Base-by-base conservation (phyloP, 2,329 filamentous ascomycete species). In the Lachnellula arida region DNA sequence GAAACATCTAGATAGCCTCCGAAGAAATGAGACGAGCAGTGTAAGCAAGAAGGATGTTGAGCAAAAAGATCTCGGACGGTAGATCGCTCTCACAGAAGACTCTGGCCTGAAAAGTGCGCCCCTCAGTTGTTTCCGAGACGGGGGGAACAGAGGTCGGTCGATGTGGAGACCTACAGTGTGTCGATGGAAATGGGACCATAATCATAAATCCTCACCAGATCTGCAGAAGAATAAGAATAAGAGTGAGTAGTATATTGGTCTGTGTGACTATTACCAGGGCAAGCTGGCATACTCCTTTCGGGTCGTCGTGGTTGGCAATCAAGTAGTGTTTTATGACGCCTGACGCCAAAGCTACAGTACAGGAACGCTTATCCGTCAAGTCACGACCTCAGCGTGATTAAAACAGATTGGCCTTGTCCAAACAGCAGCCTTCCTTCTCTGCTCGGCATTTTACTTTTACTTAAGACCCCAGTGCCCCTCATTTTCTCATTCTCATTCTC, bases 361-460 rank as follows among this genome's bases (percentile, higher is more conserved):
- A 54, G 46, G 43, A 19, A 56, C 55, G 56, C 59, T 61, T 61
- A 59, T 61, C 59, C 59, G 51, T 55, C 49, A 54, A 56, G 58
- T 60, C 60, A 59, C 53, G 56, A 62, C 57, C 42, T 58, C 53
- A 59, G 55, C 58, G 61, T 62, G 58, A 63, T 63, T 63, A 60
- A 63, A 60, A 55, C 57, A 57, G 60, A 63, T 37, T 47, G 35
- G 46, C 35, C 59, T 56, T 60, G 54, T 53, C 58, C 51, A 56
- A 53, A 60, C 55, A 54, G 58, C 51, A 54, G 55, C 19, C 19
- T 19, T 19, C 54, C 48, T 61, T 46, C 51, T 56, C 49, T 52
- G 60, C 62, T 62, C 63, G 60, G 63, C 63, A 63, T 64, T 63
- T 61, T 57, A 28, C 48, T 55, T 47, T 51, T 57, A 60, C 56